Percentiles rank a stretch among this genome's conserved stretches.
Evolutionary conservation across 768 basidiomycete species (phyloP).

Genomic region (Mycena pura): DNA sequence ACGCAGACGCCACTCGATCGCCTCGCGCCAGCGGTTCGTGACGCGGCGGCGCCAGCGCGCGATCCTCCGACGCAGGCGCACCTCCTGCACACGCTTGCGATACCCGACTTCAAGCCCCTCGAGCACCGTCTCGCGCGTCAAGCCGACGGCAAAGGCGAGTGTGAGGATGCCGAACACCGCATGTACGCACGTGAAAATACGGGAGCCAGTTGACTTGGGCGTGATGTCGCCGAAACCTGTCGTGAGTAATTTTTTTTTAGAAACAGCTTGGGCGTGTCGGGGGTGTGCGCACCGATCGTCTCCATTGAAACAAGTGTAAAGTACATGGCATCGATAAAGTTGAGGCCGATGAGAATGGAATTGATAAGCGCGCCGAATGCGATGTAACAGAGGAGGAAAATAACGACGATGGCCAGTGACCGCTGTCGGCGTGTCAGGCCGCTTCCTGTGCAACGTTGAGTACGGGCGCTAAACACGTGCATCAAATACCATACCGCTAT

Average conservation of each 20-base stretch:
- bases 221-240: slow-evolving; percentile 79
- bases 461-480: neutral
- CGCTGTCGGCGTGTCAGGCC: slow-evolving; percentile 84
- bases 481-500: slow-evolving; percentile 54
- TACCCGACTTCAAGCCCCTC: slow-evolving; percentile 77
- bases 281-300: slow-evolving; percentile 52
- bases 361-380: slow-evolving; percentile 73
- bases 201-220: slow-evolving; percentile 56
- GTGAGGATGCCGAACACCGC: slow-evolving; percentile 67
- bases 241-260: slow-evolving; percentile 8
- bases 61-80: slow-evolving; percentile 54
- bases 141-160: slow-evolving; percentile 66
- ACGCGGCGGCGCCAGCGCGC: slow-evolving; percentile 51
- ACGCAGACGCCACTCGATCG: slow-evolving; percentile 69
- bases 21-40: slow-evolving; percentile 61
- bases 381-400: slow-evolving; percentile 74
- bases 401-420: slow-evolving; percentile 79
- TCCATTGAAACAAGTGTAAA: slow-evolving; percentile 79
- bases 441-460: slow-evolving; percentile 55
- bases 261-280: neutral
- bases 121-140: slow-evolving; percentile 72
- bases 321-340: slow-evolving; percentile 79
- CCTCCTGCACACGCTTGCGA: slow-evolving; percentile 55
- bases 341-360: slow-evolving; percentile 56
- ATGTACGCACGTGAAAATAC: slow-evolving; percentile 67